Evolutionary conservation across 2,329 filamentous ascomycete species (phyloP).

Genomic region (Pleurostoma richardsiae): DNA sequence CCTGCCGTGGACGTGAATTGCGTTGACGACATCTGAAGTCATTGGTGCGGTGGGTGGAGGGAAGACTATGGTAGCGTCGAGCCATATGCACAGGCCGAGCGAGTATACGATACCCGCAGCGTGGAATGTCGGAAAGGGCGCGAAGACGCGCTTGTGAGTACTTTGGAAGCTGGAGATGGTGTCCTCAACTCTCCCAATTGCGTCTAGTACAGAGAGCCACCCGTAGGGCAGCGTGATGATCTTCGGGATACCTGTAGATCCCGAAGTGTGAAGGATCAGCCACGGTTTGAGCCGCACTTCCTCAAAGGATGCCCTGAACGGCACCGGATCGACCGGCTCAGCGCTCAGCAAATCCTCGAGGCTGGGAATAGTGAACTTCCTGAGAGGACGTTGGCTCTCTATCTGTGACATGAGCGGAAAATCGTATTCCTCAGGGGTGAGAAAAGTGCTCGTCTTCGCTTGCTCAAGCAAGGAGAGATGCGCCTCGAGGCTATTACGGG

Average conservation of each 20-base stretch:
- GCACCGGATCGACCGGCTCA: conserved; percentile 11
- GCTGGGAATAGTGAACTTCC: conserved; percentile 29
- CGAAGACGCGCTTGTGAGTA: conserved; percentile 1
- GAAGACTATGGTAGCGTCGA: conserved; percentile 11
- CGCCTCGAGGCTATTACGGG: conserved; percentile 37
- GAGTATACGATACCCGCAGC: conserved; percentile 24
- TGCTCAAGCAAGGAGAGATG: conserved; percentile 37
- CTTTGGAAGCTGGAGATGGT: not conserved
- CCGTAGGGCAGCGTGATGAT: conserved; percentile 34
- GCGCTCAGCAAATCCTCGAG: conserved; percentile 27
- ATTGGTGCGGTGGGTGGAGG: conserved; percentile 17
- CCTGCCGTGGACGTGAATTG: conserved; percentile 20
- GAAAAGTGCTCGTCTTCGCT: conserved; percentile 34
- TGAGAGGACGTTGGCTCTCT: conserved; percentile 25
- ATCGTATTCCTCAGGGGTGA: conserved; percentile 15
- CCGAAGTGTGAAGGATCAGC: conserved; percentile 37
- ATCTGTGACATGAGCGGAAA: conserved; percentile 23
- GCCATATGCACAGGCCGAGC: conserved; percentile 21
- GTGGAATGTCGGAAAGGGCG: conserved; percentile 31
- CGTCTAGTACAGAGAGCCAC: conserved; percentile 21
- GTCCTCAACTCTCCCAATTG: not conserved
- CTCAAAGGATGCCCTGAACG: conserved; percentile 34
- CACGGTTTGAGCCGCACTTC: conserved; percentile 35
- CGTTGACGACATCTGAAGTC: conserved; percentile 23
- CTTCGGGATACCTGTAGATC: conserved; percentile 40